A percentile compares a stretch with the other conserved stretches of the same genome.
These are phyloP conservation scores for Trametes coccinea DNA, from an alignment of 768 basidiomycete genomes.

Conservation along the genomic window DNA sequence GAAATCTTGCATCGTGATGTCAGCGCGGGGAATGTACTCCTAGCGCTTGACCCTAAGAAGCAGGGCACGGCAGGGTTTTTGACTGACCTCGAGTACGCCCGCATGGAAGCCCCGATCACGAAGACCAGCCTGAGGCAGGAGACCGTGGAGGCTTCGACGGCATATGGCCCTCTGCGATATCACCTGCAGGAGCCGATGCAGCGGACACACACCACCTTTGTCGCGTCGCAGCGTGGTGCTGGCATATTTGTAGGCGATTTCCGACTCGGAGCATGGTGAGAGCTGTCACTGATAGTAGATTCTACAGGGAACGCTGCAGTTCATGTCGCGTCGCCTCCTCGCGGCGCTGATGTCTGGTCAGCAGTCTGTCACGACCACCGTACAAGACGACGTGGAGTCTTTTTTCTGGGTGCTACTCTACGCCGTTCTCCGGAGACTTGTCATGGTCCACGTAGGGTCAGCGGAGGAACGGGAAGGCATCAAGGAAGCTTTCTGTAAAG, in stretches of 20 bases:
- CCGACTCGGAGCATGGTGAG: neutral
- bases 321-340: slow-evolving; percentile 23
- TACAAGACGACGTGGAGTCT: slow-evolving; percentile 21
- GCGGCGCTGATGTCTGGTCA: neutral
- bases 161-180: neutral
- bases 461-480: no score
- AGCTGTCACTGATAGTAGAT: neutral
- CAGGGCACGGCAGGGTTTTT: slow-evolving; percentile 28
- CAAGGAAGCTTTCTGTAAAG: no score
- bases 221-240: neutral
- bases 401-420: slow-evolving; percentile 18
- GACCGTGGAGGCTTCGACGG: neutral
- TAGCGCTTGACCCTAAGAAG: slow-evolving; percentile 17
- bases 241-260: neutral
- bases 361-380: neutral
- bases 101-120: neutral
- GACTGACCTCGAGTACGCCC: slow-evolving; percentile 35
- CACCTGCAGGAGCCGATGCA: neutral
- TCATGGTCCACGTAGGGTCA: no score
- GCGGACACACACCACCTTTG: neutral
- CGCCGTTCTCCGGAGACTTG: neutral
- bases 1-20: slow-evolving; percentile 36
- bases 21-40: slow-evolving; percentile 38
- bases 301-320: slow-evolving; percentile 28
- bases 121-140: neutral